These are phyloP conservation scores for Pseudocercospora vitis DNA, from an alignment of 2,329 filamentous ascomycete species.

Conservation along the genomic window DNA sequence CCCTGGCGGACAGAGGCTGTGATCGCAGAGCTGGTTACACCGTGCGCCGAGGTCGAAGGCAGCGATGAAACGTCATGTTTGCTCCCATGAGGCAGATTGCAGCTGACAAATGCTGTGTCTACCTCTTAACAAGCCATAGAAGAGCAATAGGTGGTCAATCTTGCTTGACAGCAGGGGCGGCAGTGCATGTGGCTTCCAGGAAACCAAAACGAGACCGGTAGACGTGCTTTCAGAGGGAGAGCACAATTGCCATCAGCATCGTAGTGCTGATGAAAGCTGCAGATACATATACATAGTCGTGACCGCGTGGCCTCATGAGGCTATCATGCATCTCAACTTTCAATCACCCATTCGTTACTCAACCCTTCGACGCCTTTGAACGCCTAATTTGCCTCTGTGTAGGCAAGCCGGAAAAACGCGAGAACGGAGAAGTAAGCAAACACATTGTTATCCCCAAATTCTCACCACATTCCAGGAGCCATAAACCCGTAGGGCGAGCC, in stretches of 20 bases:
- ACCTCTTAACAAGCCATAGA: neutral
- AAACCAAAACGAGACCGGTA: neutral
- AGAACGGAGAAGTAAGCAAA: too few relatives aligned
- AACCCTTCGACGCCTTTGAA: neutral
- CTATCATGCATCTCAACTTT: neutral
- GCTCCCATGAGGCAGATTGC: constrained; percentile 4
- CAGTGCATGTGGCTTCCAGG: neutral
- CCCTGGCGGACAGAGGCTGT: too few relatives aligned
- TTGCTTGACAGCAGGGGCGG: neutral
- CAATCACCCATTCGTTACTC: neutral
- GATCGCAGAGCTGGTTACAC: neutral
- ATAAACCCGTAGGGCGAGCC: constrained; percentile 6
- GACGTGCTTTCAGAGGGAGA: too few relatives aligned
- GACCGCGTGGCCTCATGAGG: neutral
- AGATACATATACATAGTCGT: constrained; percentile 6
- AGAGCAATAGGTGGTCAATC: neutral
- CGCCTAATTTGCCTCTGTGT: constrained; percentile 3
- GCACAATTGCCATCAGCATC: constrained; percentile 6
- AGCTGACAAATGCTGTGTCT: neutral
- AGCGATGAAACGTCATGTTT: neutral
- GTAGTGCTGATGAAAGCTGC: constrained; percentile 1
- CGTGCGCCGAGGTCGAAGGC: neutral
- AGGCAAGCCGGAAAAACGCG: constrained; percentile 1
- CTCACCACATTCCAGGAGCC: constrained; percentile 4
- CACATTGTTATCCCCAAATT: too few relatives aligned